phyloP scores from a whole-genome alignment of 2,329 filamentous ascomycete genomes.

The Talaromyces funiculosus region DNA sequence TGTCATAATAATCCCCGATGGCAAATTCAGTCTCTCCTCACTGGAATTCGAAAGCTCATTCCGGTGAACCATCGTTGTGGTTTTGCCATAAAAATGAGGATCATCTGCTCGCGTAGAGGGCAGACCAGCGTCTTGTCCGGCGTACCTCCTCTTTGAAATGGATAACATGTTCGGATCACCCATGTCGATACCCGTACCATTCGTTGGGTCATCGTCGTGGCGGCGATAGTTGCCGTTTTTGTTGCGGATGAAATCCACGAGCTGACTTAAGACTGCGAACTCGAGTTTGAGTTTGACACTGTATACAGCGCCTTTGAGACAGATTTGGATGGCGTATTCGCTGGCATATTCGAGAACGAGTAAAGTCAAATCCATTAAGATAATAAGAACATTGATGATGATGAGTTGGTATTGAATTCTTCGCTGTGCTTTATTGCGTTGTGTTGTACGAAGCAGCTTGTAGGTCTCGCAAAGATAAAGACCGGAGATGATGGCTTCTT shows the following conservation, averaged over 20 bases:
- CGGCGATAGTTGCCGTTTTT: conserved; percentile 13
- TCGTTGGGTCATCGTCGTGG: conserved; percentile 21
- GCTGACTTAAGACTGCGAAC: conserved; percentile 47
- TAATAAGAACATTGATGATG: conserved; percentile 45
- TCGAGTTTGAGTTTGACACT: conserved; percentile 48
- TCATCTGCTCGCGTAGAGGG: conserved; percentile 9
- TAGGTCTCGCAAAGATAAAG: conserved; percentile 52
- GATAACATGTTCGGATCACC: not conserved
- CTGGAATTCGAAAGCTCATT: conserved; percentile 9
- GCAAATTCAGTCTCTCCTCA: conserved; percentile 13
- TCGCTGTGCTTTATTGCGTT: conserved; percentile 31
- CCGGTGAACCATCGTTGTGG: conserved; percentile 10
- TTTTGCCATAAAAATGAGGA: conserved; percentile 13
- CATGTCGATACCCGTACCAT: not conserved
- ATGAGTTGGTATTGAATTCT: conserved; percentile 46
- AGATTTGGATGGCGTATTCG: conserved; percentile 41
- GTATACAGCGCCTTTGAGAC: conserved; percentile 43
- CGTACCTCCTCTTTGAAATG: not conserved
- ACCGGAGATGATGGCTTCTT: conserved; percentile 43
- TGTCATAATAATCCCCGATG: conserved; percentile 20
- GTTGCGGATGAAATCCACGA: conserved; percentile 36
- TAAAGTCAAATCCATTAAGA: conserved; percentile 41
- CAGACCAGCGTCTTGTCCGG: conserved; percentile 10
- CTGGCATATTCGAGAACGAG: conserved; percentile 41
- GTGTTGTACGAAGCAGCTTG: conserved; percentile 37